Evolutionary conservation across 2,329 filamentous ascomycete species (phyloP).

Genomic region (Lecanicillium sp.): DNA sequence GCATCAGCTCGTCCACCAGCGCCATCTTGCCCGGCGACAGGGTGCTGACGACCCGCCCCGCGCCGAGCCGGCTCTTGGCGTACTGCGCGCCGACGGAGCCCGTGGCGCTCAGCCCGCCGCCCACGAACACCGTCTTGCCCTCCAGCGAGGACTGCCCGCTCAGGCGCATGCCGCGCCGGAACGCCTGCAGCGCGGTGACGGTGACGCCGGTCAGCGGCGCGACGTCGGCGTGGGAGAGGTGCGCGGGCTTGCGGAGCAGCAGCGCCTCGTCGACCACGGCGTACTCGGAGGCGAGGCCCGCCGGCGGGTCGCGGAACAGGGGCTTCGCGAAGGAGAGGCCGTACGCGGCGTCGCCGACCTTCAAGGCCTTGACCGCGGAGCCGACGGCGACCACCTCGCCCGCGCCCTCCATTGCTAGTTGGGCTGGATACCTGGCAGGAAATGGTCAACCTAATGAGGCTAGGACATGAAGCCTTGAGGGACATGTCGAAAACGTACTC

Average conservation of each 20-base stretch:
- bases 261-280: slow-evolving; percentile 29
- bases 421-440: slow-evolving; percentile 20
- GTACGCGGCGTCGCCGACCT: slow-evolving; percentile 34
- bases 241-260: slow-evolving; percentile 27
- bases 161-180: slow-evolving; percentile 33
- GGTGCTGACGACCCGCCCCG: slow-evolving; percentile 41
- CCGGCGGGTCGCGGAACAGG: slow-evolving; percentile 20
- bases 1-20: slow-evolving; percentile 35
- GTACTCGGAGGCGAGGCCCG: slow-evolving; percentile 37
- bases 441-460: no score
- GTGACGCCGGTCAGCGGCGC: slow-evolving; percentile 31
- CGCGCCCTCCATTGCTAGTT: slow-evolving; percentile 26
- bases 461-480: not conserved
- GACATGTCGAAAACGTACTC: slow-evolving; percentile 21
- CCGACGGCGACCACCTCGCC: slow-evolving; percentile 30
- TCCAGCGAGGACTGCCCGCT: slow-evolving; percentile 33
- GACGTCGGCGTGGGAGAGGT: slow-evolving; percentile 30
- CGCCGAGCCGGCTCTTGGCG: slow-evolving; percentile 44
- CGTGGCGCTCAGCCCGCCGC: slow-evolving; percentile 43
- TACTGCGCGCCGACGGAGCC: slow-evolving; percentile 43
- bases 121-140: slow-evolving; percentile 47
- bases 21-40: slow-evolving; percentile 46
- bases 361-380: slow-evolving; percentile 21
- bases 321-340: slow-evolving; percentile 33
- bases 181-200: slow-evolving; percentile 39